Evolutionary conservation across 2,329 filamentous ascomycete species (phyloP), one percentile per base, ranked within the genome.

Genomic region (Fusarium keratoplasticum): DNA sequence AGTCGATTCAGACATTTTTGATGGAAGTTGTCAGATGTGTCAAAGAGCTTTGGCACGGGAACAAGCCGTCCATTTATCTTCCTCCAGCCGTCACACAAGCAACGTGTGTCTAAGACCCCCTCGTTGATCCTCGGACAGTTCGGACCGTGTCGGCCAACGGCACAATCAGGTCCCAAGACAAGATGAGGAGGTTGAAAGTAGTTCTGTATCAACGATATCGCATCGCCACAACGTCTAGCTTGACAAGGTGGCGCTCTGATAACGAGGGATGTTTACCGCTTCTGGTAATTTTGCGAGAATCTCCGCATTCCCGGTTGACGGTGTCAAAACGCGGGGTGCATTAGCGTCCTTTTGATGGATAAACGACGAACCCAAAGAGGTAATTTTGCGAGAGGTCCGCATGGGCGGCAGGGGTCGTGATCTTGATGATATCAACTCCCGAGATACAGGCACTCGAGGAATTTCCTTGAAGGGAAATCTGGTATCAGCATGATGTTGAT

Each of bases 291-390:
- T 35, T 35, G 35, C 25, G 64, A 66, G 57, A 66, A 66, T 25
- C 55, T 61, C 42, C 25, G 25, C 22, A 20, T 29, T n/a, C 33
- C 42, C n/a, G 16, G 35, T 57, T 25, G 22, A 7, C 14, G 22
- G 22, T 58, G 22, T 38, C 29, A 64, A 55, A 64, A 64, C 42
- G 65, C 65, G 65, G 65, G 65, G 65, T 59, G 66, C 52, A 64
- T 54, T 50, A 54, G 61, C 40, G 54, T 20, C 11, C 13, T 54
- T 40, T 42, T 38, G 10, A 35, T 22, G 18, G 40, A 58, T n/a
- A 36, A 36, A 18, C 4, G 11, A 40, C 5, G n/a, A 42, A 1
- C 60, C 52, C 2, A 35, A 67, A 64, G 29, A 33, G 61, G 66
- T 18, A 68, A 68, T 68, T 52, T 61, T 65, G 22, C n/a, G 66